Base-by-base conservation (phyloP, 2,329 filamentous ascomycete species). In the Eurotiales sp. region DNA sequence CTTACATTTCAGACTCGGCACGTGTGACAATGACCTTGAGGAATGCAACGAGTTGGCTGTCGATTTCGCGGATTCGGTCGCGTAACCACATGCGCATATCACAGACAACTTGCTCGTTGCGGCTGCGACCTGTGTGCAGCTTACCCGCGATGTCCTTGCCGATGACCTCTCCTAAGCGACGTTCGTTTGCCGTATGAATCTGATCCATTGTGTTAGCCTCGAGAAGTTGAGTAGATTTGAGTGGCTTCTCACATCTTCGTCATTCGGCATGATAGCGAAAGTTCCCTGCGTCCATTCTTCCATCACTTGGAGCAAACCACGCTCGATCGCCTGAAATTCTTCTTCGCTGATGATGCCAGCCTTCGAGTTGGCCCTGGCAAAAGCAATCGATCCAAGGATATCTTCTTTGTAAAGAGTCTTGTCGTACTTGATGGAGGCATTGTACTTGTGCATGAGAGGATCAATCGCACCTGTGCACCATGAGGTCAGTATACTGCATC, bases 61-160 rank as follows among this genome's bases (percentile, higher is more conserved):
- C 88, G 43, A 95, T 82, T 57, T 77, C 76, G 51, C 78, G 78
- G 52, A 96, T 75, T 72, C 87, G 79, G 57, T 91, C 85, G 39
- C 89, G 80, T 56, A 95, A 73, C 90, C 89, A 96, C 67, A 96
- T 76, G 55, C 90, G 84, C 87, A 95, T 91, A 63, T 95, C 90
- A 19, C 86, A 90, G 44, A 85, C 90, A 50, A 95, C 83, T 72
- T 96, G 90, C 72, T 96, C 90, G 64, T 96, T 96, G 60, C 90
- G 81, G 68, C 86, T 90, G 49, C 91, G 85, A 37, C 86, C 85
- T 2, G 90, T 96, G 72, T 96, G 90, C 52, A 96, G 81, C 75
- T 96, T 96, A 23, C 90, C 90, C 1, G 86, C 89, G 50, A 87
- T 83, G 22, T 90, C 82, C 69, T 87, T 91, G 62, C 90, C 89